These are phyloP conservation scores for Scenedesmus sp. DNA, from an alignment of 163 green algal species.

Conservation along the genomic window DNA sequence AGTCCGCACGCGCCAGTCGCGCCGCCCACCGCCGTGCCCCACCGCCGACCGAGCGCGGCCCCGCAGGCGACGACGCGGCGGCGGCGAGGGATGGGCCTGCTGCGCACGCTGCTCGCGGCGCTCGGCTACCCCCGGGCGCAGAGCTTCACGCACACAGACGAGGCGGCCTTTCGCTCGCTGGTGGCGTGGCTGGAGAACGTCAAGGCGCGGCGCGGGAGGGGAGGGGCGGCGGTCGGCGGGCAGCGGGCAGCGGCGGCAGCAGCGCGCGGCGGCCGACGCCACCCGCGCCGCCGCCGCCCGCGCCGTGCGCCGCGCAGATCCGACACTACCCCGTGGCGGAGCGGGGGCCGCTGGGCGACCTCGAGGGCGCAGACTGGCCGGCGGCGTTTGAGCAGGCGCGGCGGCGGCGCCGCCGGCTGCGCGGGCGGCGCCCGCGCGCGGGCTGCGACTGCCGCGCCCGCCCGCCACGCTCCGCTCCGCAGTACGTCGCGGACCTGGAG, in stretches of 20 bases:
- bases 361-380: not conserved
- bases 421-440: not conserved
- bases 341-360: not conserved
- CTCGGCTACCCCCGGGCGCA: slow-evolving; percentile 19
- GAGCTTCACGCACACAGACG: not conserved
- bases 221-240: not conserved
- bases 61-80: too few species aligned
- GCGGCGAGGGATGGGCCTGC: slow-evolving; percentile 4
- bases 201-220: slow-evolving; percentile 1
- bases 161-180: not conserved
- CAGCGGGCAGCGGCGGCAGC: not conserved
- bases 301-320: slow-evolving; percentile 29
- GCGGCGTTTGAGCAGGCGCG: slow-evolving; percentile 13
- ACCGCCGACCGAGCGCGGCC: too few species aligned
- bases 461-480: too few species aligned
- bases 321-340: slow-evolving; percentile 2
- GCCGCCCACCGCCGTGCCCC: too few species aligned
- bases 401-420: not conserved
- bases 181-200: slow-evolving; percentile 29
- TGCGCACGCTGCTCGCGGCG: not conserved
- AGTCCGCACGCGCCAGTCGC: too few species aligned
- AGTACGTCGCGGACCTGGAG: slow-evolving; percentile 40
- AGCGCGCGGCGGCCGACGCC: not conserved
- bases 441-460: too few species aligned
- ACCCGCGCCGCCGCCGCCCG: not conserved